These are phyloP conservation scores for Botryosphaeria agaves DNA, from an alignment of 2,329 filamentous ascomycete genomes.

Conservation along the genomic window DNA sequence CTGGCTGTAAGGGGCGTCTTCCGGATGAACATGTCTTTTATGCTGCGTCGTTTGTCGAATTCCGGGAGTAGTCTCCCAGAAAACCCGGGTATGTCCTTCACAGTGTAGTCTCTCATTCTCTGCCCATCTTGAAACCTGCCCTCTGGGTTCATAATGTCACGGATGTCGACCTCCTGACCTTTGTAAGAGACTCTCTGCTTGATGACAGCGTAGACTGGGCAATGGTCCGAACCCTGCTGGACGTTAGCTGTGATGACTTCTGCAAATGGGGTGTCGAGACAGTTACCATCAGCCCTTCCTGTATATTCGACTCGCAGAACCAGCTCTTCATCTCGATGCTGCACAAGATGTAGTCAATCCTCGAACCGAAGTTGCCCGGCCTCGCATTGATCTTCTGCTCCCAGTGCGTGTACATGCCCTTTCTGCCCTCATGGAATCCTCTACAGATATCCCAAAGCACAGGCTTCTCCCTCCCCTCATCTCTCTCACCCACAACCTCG, in stretches of 20 bases:
- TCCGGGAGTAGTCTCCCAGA: constrained; percentile 78
- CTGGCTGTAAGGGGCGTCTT: constrained; percentile 20
- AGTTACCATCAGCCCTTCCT: constrained; percentile 62
- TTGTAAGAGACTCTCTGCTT: constrained; percentile 41
- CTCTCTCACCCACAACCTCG: constrained; percentile 45
- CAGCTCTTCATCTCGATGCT: constrained; percentile 62
- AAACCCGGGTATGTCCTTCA: constrained; percentile 49
- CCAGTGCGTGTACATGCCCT: constrained; percentile 96
- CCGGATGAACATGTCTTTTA: constrained; percentile 80
- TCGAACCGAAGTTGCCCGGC: constrained; percentile 81
- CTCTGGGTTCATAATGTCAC: constrained; percentile 62
- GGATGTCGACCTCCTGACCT: constrained; percentile 34
- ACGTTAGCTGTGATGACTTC: constrained; percentile 1
- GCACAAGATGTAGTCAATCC: constrained; percentile 88
- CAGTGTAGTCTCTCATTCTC: constrained; percentile 47
- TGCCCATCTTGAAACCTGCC: constrained; percentile 53
- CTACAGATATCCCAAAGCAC: constrained; percentile 74
- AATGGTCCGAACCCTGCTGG: constrained; percentile 72
- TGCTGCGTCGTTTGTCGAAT: constrained; percentile 68
- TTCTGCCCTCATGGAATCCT: constrained; percentile 58
- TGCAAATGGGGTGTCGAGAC: neutral
- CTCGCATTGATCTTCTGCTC: constrained; percentile 87
- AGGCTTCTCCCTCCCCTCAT: constrained; percentile 50
- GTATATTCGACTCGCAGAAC: constrained; percentile 70
- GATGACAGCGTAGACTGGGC: constrained; percentile 69